Evolutionary conservation across 345 rosid species (phyloP), one percentile per base, ranked within the genome.

Genomic region (Eucalyptus sideroxylon): DNA sequence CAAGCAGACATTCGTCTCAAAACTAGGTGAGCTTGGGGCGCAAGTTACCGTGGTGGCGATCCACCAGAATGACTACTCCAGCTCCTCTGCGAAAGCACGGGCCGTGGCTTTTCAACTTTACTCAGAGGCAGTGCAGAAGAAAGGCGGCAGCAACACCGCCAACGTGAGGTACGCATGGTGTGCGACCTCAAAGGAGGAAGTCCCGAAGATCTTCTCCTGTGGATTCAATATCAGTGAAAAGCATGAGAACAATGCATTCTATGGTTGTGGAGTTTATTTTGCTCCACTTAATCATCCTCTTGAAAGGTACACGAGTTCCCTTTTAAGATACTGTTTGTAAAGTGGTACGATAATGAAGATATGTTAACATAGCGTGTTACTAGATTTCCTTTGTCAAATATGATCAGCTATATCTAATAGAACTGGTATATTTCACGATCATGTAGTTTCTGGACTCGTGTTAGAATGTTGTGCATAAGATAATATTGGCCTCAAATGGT

Each of bases 161-260:
- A 97, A 93, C 87, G 91, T 96, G 49, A 96, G 90, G 87, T 95
- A 89, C 47, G 98, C 93, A 86, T 97, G 99, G 99, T 95, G 91
- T 89, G 88, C 95, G 49, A 94, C 93, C 40, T 5, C 91, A 5
- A 95, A 87, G 89, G 92, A 91, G 11, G 97, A 95, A 89, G 87
- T 95, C 5, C 87, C 80, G 56, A 89, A 91, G 86, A 92, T 98
- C 81, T 16, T 95, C n/a, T 94, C 91, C 34, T 91, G 93, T 69
- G 99, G 99, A 2, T 97, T 98, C 90, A 93, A 96, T 11, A 50
- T 59, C 24, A 44, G 31, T 17, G 89, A 89, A 50, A 62, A 88
- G 87, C 91, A 89, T 9, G 87, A 55, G 65, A 92, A 92, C 90
- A 88, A 91, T 47, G 95, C 94, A 2, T 91, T 94, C 87, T 92